These are phyloP conservation scores for Pythium insidiosum DNA, from an alignment of 352 stramenopile species.

Conservation along the genomic window DNA sequence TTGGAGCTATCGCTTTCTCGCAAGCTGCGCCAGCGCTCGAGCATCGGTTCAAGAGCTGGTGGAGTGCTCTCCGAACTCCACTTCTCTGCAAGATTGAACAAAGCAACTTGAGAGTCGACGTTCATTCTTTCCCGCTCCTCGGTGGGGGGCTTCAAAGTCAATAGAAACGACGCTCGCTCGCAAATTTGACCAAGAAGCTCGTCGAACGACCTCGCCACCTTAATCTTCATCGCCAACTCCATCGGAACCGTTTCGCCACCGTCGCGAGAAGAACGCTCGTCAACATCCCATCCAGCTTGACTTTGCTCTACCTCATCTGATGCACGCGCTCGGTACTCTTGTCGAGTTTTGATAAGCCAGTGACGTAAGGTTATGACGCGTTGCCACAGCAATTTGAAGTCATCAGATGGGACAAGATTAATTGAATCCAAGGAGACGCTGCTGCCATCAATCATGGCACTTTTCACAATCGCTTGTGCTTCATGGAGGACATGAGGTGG, in stretches of 20 bases:
- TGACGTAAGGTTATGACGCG: constrained; percentile 71
- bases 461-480: constrained; percentile 62
- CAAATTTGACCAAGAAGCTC: constrained; percentile 57
- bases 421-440: constrained; percentile 29
- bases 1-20: constrained; percentile 71
- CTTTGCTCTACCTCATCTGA: constrained; percentile 27
- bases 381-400: constrained; percentile 70
- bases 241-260: neutral
- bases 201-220: constrained; percentile 59
- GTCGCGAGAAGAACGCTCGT: neutral
- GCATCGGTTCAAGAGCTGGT: constrained; percentile 77
- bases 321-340: constrained; percentile 67
- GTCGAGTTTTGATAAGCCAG: constrained; percentile 75
- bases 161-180: constrained; percentile 67
- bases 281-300: neutral
- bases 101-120: constrained; percentile 56
- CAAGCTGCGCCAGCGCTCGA: constrained; percentile 78
- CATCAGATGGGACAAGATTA: constrained; percentile 60
- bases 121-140: constrained; percentile 58
- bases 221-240: constrained; percentile 49
- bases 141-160: constrained; percentile 58
- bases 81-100: constrained; percentile 82
- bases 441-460: constrained; percentile 17
- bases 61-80: constrained; percentile 79
- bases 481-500: constrained; percentile 70